phyloP scores from a whole-genome alignment of 805 yeast species.

The Starmera quercuum region DNA sequence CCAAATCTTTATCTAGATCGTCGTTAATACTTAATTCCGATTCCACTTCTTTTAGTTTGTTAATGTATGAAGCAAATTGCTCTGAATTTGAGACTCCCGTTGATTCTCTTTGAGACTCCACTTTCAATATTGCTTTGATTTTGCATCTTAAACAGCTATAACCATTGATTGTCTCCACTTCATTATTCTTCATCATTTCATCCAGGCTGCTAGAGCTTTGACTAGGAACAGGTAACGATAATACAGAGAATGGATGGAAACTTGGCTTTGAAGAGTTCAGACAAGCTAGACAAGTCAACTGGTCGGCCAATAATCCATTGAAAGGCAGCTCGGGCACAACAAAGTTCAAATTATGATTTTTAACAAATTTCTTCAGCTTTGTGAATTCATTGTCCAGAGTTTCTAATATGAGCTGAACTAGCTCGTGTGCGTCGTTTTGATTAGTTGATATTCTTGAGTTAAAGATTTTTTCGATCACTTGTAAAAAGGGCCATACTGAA shows the following conservation, averaged over 20 bases:
- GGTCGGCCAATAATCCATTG: slow-evolving; percentile 56
- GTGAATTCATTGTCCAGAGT: slow-evolving; percentile 63
- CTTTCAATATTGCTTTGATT: slow-evolving; percentile 31
- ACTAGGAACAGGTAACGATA: slow-evolving; percentile 70
- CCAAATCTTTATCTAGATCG: slow-evolving; percentile 48
- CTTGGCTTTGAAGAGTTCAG: slow-evolving; percentile 49
- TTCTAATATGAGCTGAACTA: slow-evolving; percentile 74
- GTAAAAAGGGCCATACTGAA: slow-evolving; percentile 75
- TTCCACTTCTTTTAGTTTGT: slow-evolving; percentile 27
- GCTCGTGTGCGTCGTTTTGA: slow-evolving; percentile 95
- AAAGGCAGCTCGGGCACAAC: slow-evolving; percentile 64
- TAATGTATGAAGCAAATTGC: slow-evolving; percentile 25
- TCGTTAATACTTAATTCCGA: slow-evolving; percentile 47
- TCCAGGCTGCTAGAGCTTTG: slow-evolving; percentile 36
- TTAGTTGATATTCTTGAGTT: slow-evolving; percentile 66
- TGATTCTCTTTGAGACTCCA: slow-evolving; percentile 19
- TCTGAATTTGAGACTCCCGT: slow-evolving; percentile 9
- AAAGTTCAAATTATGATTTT: slow-evolving; percentile 8
- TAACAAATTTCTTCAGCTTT: slow-evolving; percentile 28
- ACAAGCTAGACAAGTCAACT: slow-evolving; percentile 66
- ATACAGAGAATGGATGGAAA: slow-evolving; percentile 55
- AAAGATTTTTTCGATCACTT: slow-evolving; percentile 63
- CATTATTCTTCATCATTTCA: slow-evolving; percentile 46
- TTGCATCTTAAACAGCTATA: slow-evolving; percentile 78
- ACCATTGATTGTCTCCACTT: slow-evolving; percentile 64